Evolutionary conservation across 2,329 filamentous ascomycete genomes (phyloP).

Genomic region (Chalara sp.): DNA sequence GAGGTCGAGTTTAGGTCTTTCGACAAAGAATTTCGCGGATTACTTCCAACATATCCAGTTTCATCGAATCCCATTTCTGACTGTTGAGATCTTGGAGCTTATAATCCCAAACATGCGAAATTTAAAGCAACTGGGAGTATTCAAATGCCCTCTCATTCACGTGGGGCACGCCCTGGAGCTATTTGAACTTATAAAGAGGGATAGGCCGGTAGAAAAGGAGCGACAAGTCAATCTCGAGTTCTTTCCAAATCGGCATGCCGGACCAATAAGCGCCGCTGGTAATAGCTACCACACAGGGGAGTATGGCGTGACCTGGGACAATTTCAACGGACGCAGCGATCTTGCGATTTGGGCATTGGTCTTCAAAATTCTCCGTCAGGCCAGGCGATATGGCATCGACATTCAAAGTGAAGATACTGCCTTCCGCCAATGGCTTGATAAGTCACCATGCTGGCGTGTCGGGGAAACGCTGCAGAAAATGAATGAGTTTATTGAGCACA

Average conservation of each 20-base stretch:
- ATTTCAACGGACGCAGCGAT: conserved; percentile 11
- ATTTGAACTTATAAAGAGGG: conserved; percentile 18
- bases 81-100: conserved; percentile 13
- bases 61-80: conserved; percentile 21
- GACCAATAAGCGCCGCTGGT: conserved; percentile 5
- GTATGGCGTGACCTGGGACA: conserved; percentile 24
- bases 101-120: conserved; percentile 21
- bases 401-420: conserved; percentile 8
- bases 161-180: conserved; percentile 16
- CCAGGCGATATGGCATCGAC: conserved; percentile 15
- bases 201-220: conserved; percentile 13
- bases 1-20: conserved; percentile 7
- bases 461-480: conserved; percentile 16
- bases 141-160: conserved; percentile 22
- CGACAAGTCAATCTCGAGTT: conserved; percentile 20
- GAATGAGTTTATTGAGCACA: conserved; percentile 4
- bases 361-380: conserved; percentile 8
- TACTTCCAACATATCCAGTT: conserved; percentile 19
- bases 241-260: conserved; percentile 20
- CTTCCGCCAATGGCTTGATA: conserved; percentile 22
- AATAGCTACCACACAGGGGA: conserved; percentile 3
- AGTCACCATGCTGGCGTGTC: conserved; percentile 17
- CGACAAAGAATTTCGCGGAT: conserved; percentile 15
- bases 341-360: conserved; percentile 20
- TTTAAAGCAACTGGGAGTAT: conserved; percentile 19